Evolutionary conservation across 805 yeast genomes (phyloP).

Genomic region (Candida insectalens): DNA sequence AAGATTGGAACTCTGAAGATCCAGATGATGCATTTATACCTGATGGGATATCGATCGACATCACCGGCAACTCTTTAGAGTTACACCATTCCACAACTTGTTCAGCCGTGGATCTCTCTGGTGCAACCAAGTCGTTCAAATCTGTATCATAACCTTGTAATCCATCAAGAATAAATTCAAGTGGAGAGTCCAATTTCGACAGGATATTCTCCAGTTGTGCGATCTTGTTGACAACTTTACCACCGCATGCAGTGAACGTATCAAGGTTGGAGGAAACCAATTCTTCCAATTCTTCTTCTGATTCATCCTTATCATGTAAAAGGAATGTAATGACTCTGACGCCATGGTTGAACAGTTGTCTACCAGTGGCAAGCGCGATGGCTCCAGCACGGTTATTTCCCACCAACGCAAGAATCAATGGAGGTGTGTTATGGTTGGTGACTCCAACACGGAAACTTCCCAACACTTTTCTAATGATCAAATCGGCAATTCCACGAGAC

Average conservation of each 20-base stretch:
- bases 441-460: slow-evolving; percentile 57
- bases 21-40: slow-evolving; percentile 85
- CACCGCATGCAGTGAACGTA: slow-evolving; percentile 54
- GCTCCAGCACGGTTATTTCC: slow-evolving; percentile 74
- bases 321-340: slow-evolving; percentile 52
- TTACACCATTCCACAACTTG: slow-evolving; percentile 63
- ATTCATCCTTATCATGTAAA: slow-evolving; percentile 26
- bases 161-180: slow-evolving; percentile 75
- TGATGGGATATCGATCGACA: slow-evolving; percentile 74
- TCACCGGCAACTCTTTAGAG: slow-evolving; percentile 30
- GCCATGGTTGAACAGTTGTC: slow-evolving; percentile 69
- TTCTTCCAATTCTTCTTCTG: slow-evolving; percentile 26
- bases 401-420: slow-evolving; percentile 58
- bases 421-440: slow-evolving; percentile 71
- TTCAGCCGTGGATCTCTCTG: slow-evolving; percentile 30
- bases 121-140: slow-evolving; percentile 44
- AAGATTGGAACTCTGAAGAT: slow-evolving; percentile 18
- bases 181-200: slow-evolving; percentile 54
- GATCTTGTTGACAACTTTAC: slow-evolving; percentile 41
- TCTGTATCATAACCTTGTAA: slow-evolving; percentile 76
- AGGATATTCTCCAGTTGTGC: slow-evolving; percentile 27
- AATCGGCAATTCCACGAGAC: slow-evolving; percentile 52
- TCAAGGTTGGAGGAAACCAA: slow-evolving; percentile 38
- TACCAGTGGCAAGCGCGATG: slow-evolving; percentile 67
- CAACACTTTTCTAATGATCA: slow-evolving; percentile 55